phyloP scores from a whole-genome alignment of 768 basidiomycete genomes.

The Chalciporus pseudorubinellus region DNA sequence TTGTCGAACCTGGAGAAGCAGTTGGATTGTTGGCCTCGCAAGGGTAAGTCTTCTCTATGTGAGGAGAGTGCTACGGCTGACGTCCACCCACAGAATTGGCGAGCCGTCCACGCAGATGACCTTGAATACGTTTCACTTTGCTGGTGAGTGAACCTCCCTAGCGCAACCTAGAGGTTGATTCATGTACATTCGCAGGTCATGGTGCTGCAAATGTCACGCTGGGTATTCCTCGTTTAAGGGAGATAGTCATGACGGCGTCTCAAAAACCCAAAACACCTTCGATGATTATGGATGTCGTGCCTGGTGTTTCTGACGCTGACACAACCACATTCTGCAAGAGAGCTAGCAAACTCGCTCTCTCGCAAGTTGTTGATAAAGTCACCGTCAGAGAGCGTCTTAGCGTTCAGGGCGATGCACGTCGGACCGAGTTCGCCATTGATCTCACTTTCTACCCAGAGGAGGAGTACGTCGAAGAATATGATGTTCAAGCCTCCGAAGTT shows the following conservation, averaged over 20 bases:
- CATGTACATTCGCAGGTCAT: constrained; percentile 59
- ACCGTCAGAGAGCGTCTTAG: constrained; percentile 76
- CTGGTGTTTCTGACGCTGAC: constrained; percentile 49
- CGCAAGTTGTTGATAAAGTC: constrained; percentile 84
- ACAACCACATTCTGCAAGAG: constrained; percentile 83
- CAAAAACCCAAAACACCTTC: constrained; percentile 95
- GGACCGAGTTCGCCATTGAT: constrained; percentile 75
- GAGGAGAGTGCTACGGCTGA: not conserved
- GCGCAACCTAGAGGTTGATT: not conserved
- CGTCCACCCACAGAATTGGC: constrained; percentile 63
- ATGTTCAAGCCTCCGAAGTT: constrained; percentile 69
- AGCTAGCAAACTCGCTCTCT: constrained; percentile 79
- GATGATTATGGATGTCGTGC: constrained; percentile 79
- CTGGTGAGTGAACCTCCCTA: constrained; percentile 52
- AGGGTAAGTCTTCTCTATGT: constrained; percentile 55
- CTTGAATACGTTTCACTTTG: constrained; percentile 98
- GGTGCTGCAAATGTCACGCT: constrained; percentile 99
- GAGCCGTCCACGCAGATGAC: constrained; percentile 99
- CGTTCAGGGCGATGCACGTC: constrained; percentile 63
- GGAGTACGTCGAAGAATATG: constrained; percentile 84
- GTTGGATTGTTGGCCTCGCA: constrained; percentile 96
- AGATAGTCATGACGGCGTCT: constrained; percentile 99
- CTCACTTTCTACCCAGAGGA: constrained; percentile 83
- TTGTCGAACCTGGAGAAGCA: constrained; percentile 98
- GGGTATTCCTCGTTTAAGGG: constrained; percentile 96